phyloP scores from a whole-genome alignment of 805 yeast genomes.

The Maudiozyma barnettii region DNA sequence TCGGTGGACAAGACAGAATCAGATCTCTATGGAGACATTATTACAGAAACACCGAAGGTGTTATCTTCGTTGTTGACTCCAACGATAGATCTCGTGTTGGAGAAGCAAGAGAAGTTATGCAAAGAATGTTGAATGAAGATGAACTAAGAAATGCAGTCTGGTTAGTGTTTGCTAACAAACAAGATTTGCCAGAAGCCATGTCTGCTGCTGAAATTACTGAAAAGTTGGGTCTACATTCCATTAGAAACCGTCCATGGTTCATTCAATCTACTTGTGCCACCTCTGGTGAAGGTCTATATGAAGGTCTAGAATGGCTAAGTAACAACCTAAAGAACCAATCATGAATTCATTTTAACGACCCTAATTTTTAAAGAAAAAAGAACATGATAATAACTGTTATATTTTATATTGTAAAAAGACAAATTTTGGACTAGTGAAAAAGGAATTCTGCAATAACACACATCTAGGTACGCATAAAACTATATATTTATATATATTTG shows the following conservation, averaged over 20 bases:
- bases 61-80: conserved; percentile 94
- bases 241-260: conserved; percentile 99
- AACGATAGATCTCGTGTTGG: conserved; percentile 96
- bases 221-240: conserved; percentile 90
- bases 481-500: too few relatives aligned
- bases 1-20: conserved; percentile 99
- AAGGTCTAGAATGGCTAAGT: conserved; percentile 95
- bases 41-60: conserved; percentile 97
- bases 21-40: conserved; percentile 99
- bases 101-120: conserved; percentile 97
- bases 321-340: conserved; percentile 73
- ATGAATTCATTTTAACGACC: conserved; percentile 12
- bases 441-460: too few relatives aligned
- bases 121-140: conserved; percentile 96
- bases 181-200: conserved; percentile 98
- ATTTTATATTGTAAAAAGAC: background rate
- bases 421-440: too few relatives aligned
- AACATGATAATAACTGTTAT: background rate
- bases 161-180: conserved; percentile 95
- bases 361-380: background rate
- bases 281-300: conserved; percentile 96
- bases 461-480: too few relatives aligned
- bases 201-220: conserved; percentile 97
- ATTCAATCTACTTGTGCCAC: conserved; percentile 99
- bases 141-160: conserved; percentile 94